These are phyloP conservation scores for Batkoa obscura DNA, from an alignment of 371 early-diverging fungal genomes.

Conservation along the genomic window DNA sequence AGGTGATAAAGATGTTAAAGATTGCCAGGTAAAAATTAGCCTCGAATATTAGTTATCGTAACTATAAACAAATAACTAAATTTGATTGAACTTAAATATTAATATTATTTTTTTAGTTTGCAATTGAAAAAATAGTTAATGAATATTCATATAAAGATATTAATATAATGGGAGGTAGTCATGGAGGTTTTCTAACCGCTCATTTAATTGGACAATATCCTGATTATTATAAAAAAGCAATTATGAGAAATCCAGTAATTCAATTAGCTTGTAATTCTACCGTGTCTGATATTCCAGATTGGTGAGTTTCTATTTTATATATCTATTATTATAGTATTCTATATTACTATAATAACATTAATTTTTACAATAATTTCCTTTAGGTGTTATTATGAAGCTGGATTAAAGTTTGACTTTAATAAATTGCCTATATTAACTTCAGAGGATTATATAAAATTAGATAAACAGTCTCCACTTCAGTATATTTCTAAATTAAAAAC, in stretches of 20 bases:
- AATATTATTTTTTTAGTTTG: background rate
- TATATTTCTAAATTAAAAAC: slow-evolving; percentile 25
- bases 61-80: too few relatives aligned
- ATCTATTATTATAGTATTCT: too few relatives aligned
- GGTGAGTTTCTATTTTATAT: slow-evolving; percentile 19
- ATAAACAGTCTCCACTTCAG: slow-evolving; percentile 26
- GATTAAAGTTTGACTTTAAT: slow-evolving; percentile 17
- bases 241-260: slow-evolving; percentile 53
- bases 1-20: slow-evolving; percentile 4
- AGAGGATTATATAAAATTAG: slow-evolving; percentile 25
- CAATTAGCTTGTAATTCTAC: slow-evolving; percentile 36
- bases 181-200: slow-evolving; percentile 50
- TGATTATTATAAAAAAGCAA: slow-evolving; percentile 29
- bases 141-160: background rate
- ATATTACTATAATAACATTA: background rate
- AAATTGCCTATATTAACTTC: slow-evolving; percentile 21
- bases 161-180: slow-evolving; percentile 41
- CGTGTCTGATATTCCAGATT: slow-evolving; percentile 45
- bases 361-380: background rate
- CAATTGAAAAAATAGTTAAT: background rate
- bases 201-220: slow-evolving; percentile 32
- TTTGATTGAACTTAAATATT: background rate
- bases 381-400: slow-evolving; percentile 26
- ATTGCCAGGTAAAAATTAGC: background rate
- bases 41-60: too few relatives aligned